Evolutionary conservation across 495 filamentous ascomycete genomes (phyloP).

Genomic region (Penicillium subrubescens): DNA sequence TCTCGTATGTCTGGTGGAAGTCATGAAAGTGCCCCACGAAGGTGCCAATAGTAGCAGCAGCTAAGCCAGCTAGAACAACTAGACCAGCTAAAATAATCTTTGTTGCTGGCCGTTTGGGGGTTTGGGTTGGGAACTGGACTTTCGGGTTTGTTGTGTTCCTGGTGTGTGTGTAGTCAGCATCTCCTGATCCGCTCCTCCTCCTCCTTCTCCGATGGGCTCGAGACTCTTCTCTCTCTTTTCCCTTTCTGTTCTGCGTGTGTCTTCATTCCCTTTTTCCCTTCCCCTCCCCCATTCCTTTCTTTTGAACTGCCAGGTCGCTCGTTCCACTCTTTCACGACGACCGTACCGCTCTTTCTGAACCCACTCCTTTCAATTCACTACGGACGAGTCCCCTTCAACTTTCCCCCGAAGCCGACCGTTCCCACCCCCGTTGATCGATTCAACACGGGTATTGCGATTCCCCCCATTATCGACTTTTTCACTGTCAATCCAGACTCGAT

Average conservation of each 20-base stretch:
- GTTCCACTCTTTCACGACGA: conserved; percentile 51
- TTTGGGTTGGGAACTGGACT: background rate
- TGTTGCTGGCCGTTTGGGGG: background rate
- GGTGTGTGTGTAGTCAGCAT: conserved; percentile 29
- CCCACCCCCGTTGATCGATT: conserved; percentile 34
- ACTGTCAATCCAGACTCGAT: background rate
- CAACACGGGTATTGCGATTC: conserved; percentile 30
- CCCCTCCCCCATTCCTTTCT: conserved; percentile 28
- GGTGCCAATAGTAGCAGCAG: conserved; percentile 20
- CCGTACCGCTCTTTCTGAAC: conserved; percentile 32
- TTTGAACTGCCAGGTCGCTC: conserved; percentile 33
- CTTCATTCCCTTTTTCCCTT: conserved; percentile 28
- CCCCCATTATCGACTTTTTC: conserved; percentile 8
- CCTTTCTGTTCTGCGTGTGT: conserved; percentile 29
- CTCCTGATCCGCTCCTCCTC: conserved; percentile 31
- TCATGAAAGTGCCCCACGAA: conserved; percentile 19
- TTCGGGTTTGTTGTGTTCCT: background rate
- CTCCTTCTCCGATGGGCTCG: conserved; percentile 8
- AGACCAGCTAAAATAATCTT: background rate
- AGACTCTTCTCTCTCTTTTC: conserved; percentile 31
- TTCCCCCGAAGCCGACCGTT: conserved; percentile 20
- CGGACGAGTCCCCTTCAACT: conserved; percentile 23
- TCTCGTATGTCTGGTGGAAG: background rate
- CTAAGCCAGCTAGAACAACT: background rate
- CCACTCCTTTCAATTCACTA: conserved; percentile 31